Base-by-base conservation (phyloP, 257 asterid species). In the Primulina huaijiensis region DNA sequence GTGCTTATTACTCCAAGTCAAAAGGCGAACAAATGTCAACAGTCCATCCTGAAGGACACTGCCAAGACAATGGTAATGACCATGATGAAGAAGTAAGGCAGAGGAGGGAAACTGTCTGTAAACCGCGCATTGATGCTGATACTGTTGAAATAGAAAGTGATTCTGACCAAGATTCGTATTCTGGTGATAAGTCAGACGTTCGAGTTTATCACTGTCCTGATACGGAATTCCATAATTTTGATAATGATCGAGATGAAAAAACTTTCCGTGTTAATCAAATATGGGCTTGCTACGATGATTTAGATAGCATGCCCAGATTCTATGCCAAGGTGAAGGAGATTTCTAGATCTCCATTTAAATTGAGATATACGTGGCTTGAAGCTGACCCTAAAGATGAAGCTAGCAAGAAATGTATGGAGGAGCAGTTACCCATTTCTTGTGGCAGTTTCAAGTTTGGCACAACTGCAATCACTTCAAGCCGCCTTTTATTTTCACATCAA, bases 301-400 rank as follows among this genome's bases (percentile, higher is more conserved):
- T 35, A 7, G 90, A 89, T 74, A 80, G 88, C 67, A 84, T 91
- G 97, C 97, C 97, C 29, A 87, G 97, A 77, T 91, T 73, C 71
- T 83, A 89, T 59, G 95, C 96, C 12, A 87, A 73, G 77, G 82
- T 91, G 72, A 83, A 43, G 73, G 81, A 73, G 70, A 85, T 85
- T 12, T 16, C 19, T 64, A 35, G 69, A 30, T 56, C 79, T 50
- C 86, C 87, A 68, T 91, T 86, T 78, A 73, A 73, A 68, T 40
- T 91, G 72, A 74, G 60, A 68, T 69, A 86, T 72, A 73, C 65
- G 62, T 91, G 97, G 97, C 83, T 91, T 65, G 95, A 87, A 85
- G 81, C 85, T 70, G 71, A 68, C 70, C 89, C 95, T 21, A 80
- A 70, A 35, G 77, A 78, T 68, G 72, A 77, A 17, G 69, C 67